These are phyloP conservation scores for Syncephalastrum contaminatum DNA, from an alignment of 371 early-diverging fungal species.

Conservation along the genomic window DNA sequence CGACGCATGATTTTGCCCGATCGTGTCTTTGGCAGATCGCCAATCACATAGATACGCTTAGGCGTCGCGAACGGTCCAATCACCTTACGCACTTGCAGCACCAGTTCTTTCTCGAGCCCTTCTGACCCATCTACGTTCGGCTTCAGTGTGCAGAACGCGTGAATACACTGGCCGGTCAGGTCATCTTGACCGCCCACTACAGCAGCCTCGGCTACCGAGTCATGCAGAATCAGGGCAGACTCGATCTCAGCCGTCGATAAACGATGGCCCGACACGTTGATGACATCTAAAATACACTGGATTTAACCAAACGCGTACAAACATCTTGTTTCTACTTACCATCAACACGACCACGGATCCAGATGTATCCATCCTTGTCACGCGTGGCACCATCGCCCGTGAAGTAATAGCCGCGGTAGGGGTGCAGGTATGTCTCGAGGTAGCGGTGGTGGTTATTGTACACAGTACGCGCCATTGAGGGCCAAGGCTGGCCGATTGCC, in stretches of 20 bases:
- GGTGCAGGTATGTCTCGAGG: constrained; percentile 86
- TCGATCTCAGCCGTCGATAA: constrained; percentile 96
- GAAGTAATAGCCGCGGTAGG: constrained; percentile 87
- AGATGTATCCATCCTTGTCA: constrained; percentile 93
- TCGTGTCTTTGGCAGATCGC: constrained; percentile 96
- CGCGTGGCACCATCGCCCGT: constrained; percentile 89
- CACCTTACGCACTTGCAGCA: constrained; percentile 75
- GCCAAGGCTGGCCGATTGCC: constrained; percentile 90
- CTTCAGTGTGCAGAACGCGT: constrained; percentile 73
- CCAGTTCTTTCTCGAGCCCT: constrained; percentile 64
- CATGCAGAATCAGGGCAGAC: constrained; percentile 80
- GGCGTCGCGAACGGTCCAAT: constrained; percentile 98
- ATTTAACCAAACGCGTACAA: not conserved
- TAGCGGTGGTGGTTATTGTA: constrained; percentile 90
- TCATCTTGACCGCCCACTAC: constrained; percentile 93
- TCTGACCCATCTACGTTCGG: constrained; percentile 48
- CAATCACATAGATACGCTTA: constrained; percentile 78
- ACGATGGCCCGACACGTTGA: constrained; percentile 98
- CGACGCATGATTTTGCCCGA: constrained; percentile 98
- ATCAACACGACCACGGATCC: constrained; percentile 94
- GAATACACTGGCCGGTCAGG: constrained; percentile 87
- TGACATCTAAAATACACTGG: constrained; percentile 65
- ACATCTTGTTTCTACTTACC: constrained; percentile 29
- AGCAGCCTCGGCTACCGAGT: constrained; percentile 92
- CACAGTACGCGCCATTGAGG: constrained; percentile 93